Evolutionary conservation across 129 eudicot species (phyloP), one percentile per base, ranked within the genome.

Genomic region (Flaveria brownii): DNA sequence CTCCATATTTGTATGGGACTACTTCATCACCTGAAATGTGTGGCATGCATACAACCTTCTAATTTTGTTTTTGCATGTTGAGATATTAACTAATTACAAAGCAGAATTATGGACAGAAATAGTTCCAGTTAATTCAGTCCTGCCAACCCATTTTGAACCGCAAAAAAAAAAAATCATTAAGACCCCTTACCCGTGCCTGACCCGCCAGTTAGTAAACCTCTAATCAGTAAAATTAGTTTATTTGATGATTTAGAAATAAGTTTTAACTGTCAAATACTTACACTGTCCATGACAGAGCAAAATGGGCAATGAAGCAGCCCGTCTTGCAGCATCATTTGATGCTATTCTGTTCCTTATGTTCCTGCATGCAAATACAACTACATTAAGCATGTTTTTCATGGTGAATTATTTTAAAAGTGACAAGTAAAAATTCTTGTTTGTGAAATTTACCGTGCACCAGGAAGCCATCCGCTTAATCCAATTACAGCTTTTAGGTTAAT

Each of bases 381-480:
- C 50, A 50, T 60, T 45, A 42, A 63, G 33, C 18, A 11, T 42
- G 64, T 43, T 43, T 52, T 56, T 49, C 13, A 0, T 46, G 57
- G 17, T 17, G 61, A 39, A 17, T 77, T 63, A n/a, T 16, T 52
- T 6, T 12, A 9, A 23, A 11, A 52, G 11, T 4, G 30, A 42
- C 20, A n/a, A 67, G 15, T 41, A 59, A 11, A 28, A 8, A 4
- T 47, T 63, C 9, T 26, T 64, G 9, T 67, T 61, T 78, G 30
- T 51, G 45, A 25, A 66, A 43, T 14, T 54, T 43, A 95, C 99
- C 96, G 81, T 42, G 97, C 81, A 83, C 90, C 88, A 47, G 99
- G 99, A 91, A 95, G 99, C 96, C 99, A 95, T 30, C 97, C 97
- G 68, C 99, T 95, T 57, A 95, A 82, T 71, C 96, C 97, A 70